Base-by-base conservation (phyloP, 495 filamentous ascomycete species). In the Pyronema omphalodes region DNA sequence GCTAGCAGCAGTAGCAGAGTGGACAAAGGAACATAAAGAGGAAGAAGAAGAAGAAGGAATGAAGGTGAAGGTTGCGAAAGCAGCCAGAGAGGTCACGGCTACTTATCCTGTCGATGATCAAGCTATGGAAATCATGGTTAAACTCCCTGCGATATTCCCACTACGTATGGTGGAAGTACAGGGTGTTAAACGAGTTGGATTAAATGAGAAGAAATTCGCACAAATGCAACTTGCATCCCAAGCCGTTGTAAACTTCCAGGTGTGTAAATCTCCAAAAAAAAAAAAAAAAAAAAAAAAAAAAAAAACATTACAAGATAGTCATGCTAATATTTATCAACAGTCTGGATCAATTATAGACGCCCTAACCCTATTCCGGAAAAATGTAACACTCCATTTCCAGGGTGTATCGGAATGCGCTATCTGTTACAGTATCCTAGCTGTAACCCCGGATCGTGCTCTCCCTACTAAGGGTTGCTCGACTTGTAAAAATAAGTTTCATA, bases 401-500 rank as follows among this genome's bases (percentile, higher is more conserved):
- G 89, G 86, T 3, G 87, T 96, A 66, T 87, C 76, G 9, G 91
- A 96, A 70, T 99, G 91, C 63, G 85, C 91, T 3, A 96, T 96
- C 64, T 98, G 91, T 71, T 96, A 95, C 69, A 86, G 81, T 44
- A 87, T 96, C 59, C 51, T 66, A 8, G 62, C 63, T 3, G 82
- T 98, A 51, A 82, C 84, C 29, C 78, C 75, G 12, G 88, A 93
- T 65, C 84, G 83, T 72, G 80, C 81, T 68, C 76, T 93, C 58
- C 91, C 93, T 0, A 88, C 83, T 63, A 95, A 94, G 69, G 73
- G 78, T 45, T 99, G 93, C 70, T 74, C 75, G 48, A 96, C 91
- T 3, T 99, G 93, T 73, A 88, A 87, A 71, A 86, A 99, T 69
- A 70, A 82, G 52, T 99, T 95, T 71, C 93, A 99, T 69, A 76